Evolutionary conservation across 1,284 basidiomycete genomes (phyloP).

Genomic region (Vanrija pseudolonga): DNA sequence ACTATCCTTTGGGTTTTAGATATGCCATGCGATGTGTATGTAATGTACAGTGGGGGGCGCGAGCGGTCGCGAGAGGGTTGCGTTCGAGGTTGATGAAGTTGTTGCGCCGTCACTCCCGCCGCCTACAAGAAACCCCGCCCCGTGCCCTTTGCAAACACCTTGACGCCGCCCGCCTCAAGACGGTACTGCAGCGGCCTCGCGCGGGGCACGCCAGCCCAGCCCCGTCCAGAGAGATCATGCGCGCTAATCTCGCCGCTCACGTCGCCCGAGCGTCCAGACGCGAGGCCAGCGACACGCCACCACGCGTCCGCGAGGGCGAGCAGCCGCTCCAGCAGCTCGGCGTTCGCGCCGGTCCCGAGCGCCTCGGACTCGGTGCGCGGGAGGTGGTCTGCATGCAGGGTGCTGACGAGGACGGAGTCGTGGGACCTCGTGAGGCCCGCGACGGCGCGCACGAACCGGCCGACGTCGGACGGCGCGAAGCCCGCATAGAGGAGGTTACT

Average conservation of each 20-base stretch:
- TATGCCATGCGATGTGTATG: not conserved
- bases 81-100: too few species aligned
- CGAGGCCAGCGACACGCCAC: constrained; percentile 43
- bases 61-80: too few species aligned
- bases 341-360: not conserved
- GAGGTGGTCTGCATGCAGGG: constrained; percentile 37
- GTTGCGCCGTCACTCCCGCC: too few species aligned
- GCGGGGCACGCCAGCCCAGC: not conserved
- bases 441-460: constrained; percentile 35
- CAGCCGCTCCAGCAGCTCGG: constrained; percentile 27
- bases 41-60: not conserved
- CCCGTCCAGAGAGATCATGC: not conserved
- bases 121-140: constrained; percentile 46
- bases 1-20: not conserved
- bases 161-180: constrained; percentile 40
- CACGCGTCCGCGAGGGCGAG: constrained; percentile 28
- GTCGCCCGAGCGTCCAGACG: constrained; percentile 42
- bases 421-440: constrained; percentile 13
- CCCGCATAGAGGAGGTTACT: constrained; percentile 35
- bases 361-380: constrained; percentile 7
- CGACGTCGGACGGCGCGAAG: constrained; percentile 20
- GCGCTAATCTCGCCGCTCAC: constrained; percentile 40
- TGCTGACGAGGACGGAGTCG: constrained; percentile 25
- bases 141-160: constrained; percentile 49
- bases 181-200: constrained; percentile 45